Percentiles rank a stretch among this genome's conserved stretches.
phyloP scores from a whole-genome alignment of 192 early-diverging fungal genomes.

The Chytriomyces sp. region DNA sequence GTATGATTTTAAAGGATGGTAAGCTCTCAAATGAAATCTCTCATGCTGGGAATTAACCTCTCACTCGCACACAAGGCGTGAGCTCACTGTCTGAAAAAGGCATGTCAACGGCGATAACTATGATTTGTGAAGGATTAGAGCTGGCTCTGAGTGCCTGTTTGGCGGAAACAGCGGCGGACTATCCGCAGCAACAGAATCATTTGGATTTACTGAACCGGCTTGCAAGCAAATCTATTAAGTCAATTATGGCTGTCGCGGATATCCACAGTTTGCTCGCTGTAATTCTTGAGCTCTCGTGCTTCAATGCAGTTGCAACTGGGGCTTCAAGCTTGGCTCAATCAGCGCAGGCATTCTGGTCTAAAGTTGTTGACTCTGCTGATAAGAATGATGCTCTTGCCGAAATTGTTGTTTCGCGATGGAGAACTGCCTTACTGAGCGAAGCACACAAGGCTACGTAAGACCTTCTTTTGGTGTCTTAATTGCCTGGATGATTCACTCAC shows the following conservation, averaged over 20 bases:
- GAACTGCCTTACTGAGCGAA: background rate
- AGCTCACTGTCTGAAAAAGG: too few relatives aligned
- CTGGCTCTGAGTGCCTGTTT: too few relatives aligned
- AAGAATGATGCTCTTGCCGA: background rate
- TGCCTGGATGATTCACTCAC: background rate
- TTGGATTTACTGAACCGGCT: background rate
- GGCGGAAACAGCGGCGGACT: too few relatives aligned
- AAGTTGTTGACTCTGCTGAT: background rate
- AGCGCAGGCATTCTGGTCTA: too few relatives aligned
- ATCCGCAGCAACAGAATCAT: too few relatives aligned
- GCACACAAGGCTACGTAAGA: background rate
- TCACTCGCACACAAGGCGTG: too few relatives aligned
- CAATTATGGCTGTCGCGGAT: background rate
- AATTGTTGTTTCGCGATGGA: background rate
- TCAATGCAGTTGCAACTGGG: background rate
- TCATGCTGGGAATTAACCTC: too few relatives aligned
- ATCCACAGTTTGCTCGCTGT: background rate
- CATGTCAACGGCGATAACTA: too few relatives aligned
- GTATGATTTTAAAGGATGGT: too few relatives aligned
- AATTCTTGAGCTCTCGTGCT: background rate
- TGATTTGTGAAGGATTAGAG: too few relatives aligned
- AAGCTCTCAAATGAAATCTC: too few relatives aligned
- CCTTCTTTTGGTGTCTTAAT: background rate
- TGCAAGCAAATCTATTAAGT: background rate
- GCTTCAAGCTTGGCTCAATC: too few relatives aligned